Conservation (phyloP, 2,329 filamentous ascomycete genomes). For the Aureobasidium uvarum region DNA sequence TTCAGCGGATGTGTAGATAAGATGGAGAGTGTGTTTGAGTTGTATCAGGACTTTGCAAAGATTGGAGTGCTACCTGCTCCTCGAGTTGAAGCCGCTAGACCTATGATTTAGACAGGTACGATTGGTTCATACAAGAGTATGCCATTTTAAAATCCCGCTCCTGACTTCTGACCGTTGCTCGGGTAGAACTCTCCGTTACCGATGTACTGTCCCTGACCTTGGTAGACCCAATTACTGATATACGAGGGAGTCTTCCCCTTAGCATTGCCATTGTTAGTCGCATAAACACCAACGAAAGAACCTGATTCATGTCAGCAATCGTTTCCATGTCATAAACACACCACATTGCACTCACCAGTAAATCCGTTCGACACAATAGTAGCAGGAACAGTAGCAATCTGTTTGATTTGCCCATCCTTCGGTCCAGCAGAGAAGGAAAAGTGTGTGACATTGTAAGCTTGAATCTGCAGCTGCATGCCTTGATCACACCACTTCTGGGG, state of each 20-base stretch:
- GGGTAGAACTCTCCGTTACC: conserved; percentile 21
- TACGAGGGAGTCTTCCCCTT: conserved; percentile 19
- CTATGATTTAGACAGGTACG: too few species aligned
- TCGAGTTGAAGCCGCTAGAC: too few species aligned
- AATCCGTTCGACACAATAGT: conserved; percentile 25
- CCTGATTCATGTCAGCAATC: conserved; percentile 7
- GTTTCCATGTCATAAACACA: too few species aligned
- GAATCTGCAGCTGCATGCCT: conserved; percentile 5
- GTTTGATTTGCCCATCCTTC: neutral
- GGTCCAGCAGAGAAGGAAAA: conserved; percentile 23
- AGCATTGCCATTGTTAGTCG: conserved; percentile 26
- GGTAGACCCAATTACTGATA: conserved; percentile 25
- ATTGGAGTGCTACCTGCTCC: too few species aligned
- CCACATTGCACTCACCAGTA: conserved; percentile 9
- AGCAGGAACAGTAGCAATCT: conserved; percentile 16
- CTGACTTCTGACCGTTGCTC: conserved; percentile 16
- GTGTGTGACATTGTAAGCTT: conserved; percentile 21
- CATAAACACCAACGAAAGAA: conserved; percentile 26
- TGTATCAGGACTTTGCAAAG: too few species aligned
- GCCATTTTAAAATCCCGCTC: neutral
- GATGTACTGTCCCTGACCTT: conserved; percentile 27
- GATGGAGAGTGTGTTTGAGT: too few species aligned
- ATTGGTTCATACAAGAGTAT: too few species aligned
- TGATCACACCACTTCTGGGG: conserved; percentile 5
- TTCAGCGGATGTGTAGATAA: too few species aligned